These are phyloP conservation scores for Eucalyptus regnans DNA, from an alignment of 345 rosid genomes.

Conservation along the genomic window DNA sequence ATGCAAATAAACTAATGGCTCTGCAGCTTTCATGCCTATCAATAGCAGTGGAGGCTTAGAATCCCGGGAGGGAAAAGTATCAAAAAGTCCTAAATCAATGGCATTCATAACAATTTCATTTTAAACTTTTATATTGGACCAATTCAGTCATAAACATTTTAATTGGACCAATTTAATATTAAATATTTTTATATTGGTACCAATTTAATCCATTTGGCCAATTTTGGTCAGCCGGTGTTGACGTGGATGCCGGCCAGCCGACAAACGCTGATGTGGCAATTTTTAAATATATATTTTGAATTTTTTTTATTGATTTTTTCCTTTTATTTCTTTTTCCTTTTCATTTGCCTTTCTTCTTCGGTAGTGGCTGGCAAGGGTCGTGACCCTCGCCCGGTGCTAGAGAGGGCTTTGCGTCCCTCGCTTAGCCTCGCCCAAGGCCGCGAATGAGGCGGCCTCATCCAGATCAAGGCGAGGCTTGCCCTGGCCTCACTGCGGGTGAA, in stretches of 20 bases:
- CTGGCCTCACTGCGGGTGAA: rapidly evolving
- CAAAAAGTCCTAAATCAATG: rapidly evolving
- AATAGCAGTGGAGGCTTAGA: rapidly evolving
- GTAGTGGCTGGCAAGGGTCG: rapidly evolving
- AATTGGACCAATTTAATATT: rapidly evolving
- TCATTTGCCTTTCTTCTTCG: too few species aligned
- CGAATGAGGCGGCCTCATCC: rapidly evolving
- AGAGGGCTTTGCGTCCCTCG: rapidly evolving
- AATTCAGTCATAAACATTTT: rapidly evolving
- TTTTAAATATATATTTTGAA: too few species aligned
- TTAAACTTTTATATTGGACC: rapidly evolving
- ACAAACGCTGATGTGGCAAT: rapidly evolving
- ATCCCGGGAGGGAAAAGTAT: background rate
- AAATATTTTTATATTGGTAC: rapidly evolving
- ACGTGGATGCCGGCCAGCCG: rapidly evolving
- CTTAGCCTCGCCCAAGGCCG: rapidly evolving
- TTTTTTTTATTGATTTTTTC: too few species aligned
- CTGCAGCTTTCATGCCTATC: background rate
- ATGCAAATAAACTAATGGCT: background rate
- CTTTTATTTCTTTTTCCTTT: rapidly evolving
- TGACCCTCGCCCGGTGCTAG: rapidly evolving
- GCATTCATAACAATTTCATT: rapidly evolving
- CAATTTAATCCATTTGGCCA: rapidly evolving
- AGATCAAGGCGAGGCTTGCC: rapidly evolving
- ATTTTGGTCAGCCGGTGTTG: rapidly evolving